Conservation (phyloP, 805 yeast genomes). For the Schwanniomyces sp. region DNA sequence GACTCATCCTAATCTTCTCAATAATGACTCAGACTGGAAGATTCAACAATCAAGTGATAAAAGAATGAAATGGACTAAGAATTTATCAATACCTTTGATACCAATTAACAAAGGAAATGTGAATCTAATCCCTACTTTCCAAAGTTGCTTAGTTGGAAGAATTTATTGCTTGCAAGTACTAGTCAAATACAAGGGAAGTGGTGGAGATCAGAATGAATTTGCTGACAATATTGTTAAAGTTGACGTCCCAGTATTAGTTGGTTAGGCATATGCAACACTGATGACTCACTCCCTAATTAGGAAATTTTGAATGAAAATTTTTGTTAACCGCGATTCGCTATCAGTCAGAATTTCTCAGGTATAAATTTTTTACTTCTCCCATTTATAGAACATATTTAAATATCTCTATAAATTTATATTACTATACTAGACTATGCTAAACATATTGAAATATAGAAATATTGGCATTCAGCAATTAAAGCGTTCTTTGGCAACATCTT, state of each 20-base stretch:
- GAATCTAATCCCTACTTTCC: constrained; percentile 61
- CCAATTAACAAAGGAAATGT: constrained; percentile 43
- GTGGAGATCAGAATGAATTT: constrained; percentile 32
- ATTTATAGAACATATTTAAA: not conserved
- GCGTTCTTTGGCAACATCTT: constrained; percentile 37
- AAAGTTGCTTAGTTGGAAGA: constrained; percentile 61
- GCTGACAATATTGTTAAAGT: constrained; percentile 30
- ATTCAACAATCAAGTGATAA: constrained; percentile 15
- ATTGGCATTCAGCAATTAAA: constrained; percentile 5
- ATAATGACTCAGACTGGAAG: constrained; percentile 27
- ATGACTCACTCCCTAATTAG: constrained; percentile 26
- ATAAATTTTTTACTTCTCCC: not conserved
- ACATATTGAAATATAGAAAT: not conserved
- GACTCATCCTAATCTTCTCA: constrained; percentile 21
- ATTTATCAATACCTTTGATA: constrained; percentile 41
- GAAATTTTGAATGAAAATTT: constrained; percentile 17
- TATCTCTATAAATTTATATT: not conserved
- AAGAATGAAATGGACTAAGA: constrained; percentile 23
- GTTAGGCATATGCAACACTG: constrained; percentile 13
- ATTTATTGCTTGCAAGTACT: constrained; percentile 52
- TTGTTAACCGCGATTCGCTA: constrained; percentile 36
- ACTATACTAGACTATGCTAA: constrained; percentile 1
- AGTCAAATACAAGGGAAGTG: constrained; percentile 44
- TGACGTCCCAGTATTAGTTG: constrained; percentile 39
- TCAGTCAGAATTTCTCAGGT: constrained; percentile 15